phyloP scores from a whole-genome alignment of 164 flowering plant genomes.

The Magnolia changhungtana region DNA sequence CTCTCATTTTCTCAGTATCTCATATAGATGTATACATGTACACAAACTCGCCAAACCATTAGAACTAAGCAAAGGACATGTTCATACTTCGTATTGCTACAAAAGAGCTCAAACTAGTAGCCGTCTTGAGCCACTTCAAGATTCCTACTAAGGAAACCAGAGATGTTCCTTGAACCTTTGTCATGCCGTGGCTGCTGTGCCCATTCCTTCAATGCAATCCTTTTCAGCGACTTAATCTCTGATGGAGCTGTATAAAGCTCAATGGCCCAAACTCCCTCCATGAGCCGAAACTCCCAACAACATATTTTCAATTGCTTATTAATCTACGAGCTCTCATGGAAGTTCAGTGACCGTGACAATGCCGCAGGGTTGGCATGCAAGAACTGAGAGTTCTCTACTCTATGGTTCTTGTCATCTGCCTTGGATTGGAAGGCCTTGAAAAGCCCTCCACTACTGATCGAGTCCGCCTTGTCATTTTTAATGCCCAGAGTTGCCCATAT shows the following conservation, averaged over 20 bases:
- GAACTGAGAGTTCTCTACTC: conserved; percentile 28
- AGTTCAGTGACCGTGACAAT: conserved; percentile 68
- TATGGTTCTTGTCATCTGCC: conserved; percentile 31
- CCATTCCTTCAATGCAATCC: background rate
- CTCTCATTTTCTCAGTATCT: background rate
- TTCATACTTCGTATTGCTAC: conserved; percentile 11
- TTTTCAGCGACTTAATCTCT: background rate
- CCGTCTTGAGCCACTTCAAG: background rate
- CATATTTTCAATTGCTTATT: background rate
- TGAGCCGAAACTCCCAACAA: background rate
- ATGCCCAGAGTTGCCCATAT: conserved; percentile 88
- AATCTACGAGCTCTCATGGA: conserved; percentile 56
- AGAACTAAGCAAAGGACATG: background rate
- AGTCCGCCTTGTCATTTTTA: conserved; percentile 39
- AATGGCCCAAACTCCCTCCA: background rate
- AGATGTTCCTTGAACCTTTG: background rate
- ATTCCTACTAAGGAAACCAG: background rate
- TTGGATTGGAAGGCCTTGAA: conserved; percentile 61
- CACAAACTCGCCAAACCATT: conserved; percentile 8
- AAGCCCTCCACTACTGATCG: conserved; percentile 35
- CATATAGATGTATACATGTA: background rate
- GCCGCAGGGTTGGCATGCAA: conserved; percentile 91
- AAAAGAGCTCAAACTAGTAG: conserved; percentile 10
- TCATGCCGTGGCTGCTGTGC: background rate
- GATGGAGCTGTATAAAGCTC: background rate